A percentile compares a stretch with the other conserved stretches of the same genome.
These are phyloP conservation scores for Santalum album DNA, from an alignment of 164 flowering plant genomes.

Conservation along the genomic window DNA sequence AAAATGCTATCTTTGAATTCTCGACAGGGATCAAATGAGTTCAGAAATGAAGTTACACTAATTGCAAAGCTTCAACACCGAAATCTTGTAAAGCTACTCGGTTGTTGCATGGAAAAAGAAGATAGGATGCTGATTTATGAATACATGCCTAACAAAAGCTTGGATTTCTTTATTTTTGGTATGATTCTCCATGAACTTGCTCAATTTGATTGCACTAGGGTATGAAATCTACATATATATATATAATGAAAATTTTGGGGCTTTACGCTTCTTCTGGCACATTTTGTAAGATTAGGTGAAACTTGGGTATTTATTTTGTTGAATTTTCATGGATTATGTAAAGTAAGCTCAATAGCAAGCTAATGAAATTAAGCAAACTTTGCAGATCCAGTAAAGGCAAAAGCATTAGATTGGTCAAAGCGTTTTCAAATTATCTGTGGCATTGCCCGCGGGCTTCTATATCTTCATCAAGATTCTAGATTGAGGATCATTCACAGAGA, in stretches of 20 bases:
- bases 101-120: not conserved
- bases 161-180: slow-evolving; percentile 29
- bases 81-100: slow-evolving; percentile 32
- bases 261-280: no score
- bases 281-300: no score
- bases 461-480: not conserved
- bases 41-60: slow-evolving; percentile 27
- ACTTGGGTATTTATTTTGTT: no score
- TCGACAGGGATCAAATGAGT: slow-evolving; percentile 29
- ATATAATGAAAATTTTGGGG: no score
- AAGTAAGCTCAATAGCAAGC: no score
- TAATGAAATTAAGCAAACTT: no score
- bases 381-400: no score
- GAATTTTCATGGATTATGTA: no score
- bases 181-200: no score
- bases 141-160: slow-evolving; percentile 10
- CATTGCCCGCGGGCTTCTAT: not conserved
- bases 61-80: slow-evolving; percentile 38
- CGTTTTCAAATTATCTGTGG: not conserved
- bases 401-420: not conserved
- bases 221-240: no score
- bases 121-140: not conserved
- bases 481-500: no score
- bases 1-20: slow-evolving; percentile 32
- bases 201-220: no score